phyloP scores from a whole-genome alignment of 2,329 filamentous ascomycete genomes.

The Alternaria brassicae region DNA sequence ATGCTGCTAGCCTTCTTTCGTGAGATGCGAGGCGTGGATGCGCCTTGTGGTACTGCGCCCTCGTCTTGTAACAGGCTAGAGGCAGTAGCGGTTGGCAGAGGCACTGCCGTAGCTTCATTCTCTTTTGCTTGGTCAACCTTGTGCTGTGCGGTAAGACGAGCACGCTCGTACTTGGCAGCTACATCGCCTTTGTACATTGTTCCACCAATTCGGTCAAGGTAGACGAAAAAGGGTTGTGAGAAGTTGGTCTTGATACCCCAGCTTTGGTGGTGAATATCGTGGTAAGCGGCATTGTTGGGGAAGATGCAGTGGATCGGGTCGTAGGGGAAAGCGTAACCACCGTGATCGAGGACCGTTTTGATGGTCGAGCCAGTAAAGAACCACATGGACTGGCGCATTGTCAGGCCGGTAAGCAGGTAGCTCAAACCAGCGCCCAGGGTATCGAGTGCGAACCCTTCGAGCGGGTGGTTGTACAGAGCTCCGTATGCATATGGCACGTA shows the following conservation, averaged over 20 bases:
- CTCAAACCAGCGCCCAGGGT: constrained; percentile 84
- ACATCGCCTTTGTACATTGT: constrained; percentile 80
- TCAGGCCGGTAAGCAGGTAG: constrained; percentile 83
- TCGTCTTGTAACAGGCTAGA: constrained; percentile 34
- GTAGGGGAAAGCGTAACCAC: constrained; percentile 93
- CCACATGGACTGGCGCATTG: constrained; percentile 81
- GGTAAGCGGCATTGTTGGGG: constrained; percentile 94
- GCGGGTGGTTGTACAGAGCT: constrained; percentile 93
- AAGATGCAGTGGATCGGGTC: constrained; percentile 92
- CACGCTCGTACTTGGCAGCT: constrained; percentile 64
- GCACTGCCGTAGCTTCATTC: constrained; percentile 28
- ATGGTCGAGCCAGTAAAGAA: constrained; percentile 90
- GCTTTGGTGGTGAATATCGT: constrained; percentile 98
- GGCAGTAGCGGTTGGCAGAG: constrained; percentile 21
- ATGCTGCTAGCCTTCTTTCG: constrained; percentile 53
- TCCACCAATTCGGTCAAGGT: constrained; percentile 85
- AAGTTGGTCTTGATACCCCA: constrained; percentile 99
- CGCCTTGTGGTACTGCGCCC: constrained; percentile 33
- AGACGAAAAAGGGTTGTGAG: constrained; percentile 90
- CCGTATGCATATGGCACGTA: constrained; percentile 98
- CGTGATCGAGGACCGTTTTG: constrained; percentile 98
- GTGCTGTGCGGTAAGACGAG: constrained; percentile 63
- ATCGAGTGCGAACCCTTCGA: constrained; percentile 93
- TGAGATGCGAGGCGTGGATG: constrained; percentile 49
- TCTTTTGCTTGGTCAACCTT: constrained; percentile 60